Evolutionary conservation across 805 yeast genomes (phyloP), one percentile per base, ranked within the genome.

Genomic region (Diddensiella transvaalensis): DNA sequence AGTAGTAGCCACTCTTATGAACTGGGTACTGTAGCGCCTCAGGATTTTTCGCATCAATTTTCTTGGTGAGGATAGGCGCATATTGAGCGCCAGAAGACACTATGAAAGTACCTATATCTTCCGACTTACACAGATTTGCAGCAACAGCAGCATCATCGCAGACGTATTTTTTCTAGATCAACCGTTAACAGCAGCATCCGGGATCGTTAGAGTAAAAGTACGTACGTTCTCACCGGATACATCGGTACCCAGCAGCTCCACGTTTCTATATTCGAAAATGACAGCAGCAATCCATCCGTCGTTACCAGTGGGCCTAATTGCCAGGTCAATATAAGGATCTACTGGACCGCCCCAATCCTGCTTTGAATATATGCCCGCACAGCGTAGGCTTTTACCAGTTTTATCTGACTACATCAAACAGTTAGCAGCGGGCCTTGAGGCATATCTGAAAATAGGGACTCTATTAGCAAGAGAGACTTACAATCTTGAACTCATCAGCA

Each of bases 281-380:
- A 87, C 80, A 41, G 87, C 77, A 2, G 89, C 76, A 18, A 91
- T 66, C 46, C 71, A 62, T 5, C 74, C 72, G 26, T 68, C 73
- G 21, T 70, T 73, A 5, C 67, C 63, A 21, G 42, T 42, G 5
- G 18, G 33, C 26, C 4, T 45, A 22, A 55, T 42, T 5, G 49
- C 63, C 4, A 64, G 62, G 75, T 76, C 41, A 74, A 76, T 55
- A 78, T 79, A 64, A 66, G 95, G 89, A 50, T 79, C 82, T 6
- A 75, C 73, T 21, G 57, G 52, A 30, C 99, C 99, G 42, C 88
- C 85, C 90, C 95, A 87, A 61, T 90, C 95, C 41, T 79, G 73
- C 58, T 82, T 82, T 48, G 90, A 78, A 68, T 91, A 91, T 82
- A 91, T 84, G 30, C 99, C 99, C 3, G 89, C 76, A 65, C 99